phyloP scores from a whole-genome alignment of 164 flowering plant species.

The Magnolia kwangsiensis region DNA sequence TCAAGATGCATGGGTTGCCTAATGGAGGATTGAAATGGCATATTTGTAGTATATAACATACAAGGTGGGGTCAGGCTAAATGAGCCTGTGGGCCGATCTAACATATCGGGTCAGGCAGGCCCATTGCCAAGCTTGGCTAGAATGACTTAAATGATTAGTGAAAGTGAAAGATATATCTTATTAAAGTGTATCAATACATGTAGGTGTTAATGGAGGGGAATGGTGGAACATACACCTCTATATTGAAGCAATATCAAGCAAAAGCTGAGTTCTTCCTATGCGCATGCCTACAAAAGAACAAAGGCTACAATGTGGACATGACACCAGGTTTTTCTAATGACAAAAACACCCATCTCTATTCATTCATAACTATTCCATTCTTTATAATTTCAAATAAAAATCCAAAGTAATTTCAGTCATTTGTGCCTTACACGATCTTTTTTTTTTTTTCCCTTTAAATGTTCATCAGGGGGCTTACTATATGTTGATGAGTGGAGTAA shows the following conservation, averaged over 20 bases:
- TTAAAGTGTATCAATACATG: not conserved
- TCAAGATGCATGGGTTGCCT: too few relatives aligned
- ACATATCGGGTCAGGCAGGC: too few relatives aligned
- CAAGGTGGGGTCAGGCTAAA: too few relatives aligned
- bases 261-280: conserved; percentile 85
- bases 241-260: conserved; percentile 66
- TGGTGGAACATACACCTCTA: conserved; percentile 49
- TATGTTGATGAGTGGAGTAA: conserved; percentile 73
- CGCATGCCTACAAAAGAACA: conserved; percentile 73
- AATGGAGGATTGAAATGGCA: too few relatives aligned
- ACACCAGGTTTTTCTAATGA: conserved; percentile 58
- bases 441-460: not conserved
- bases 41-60: too few relatives aligned
- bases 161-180: not conserved
- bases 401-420: not conserved
- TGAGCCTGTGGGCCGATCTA: too few relatives aligned
- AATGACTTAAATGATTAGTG: too few relatives aligned
- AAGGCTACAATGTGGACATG: conserved; percentile 59
- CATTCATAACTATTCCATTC: not conserved
- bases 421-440: not conserved
- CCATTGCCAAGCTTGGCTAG: too few relatives aligned
- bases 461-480: conserved; percentile 60
- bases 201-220: conserved; percentile 66
- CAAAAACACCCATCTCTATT: not conserved
- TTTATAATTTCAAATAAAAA: not conserved